Base-by-base conservation (phyloP, 306 rosid genomes). In the Cyamopsis tetragonoloba region DNA sequence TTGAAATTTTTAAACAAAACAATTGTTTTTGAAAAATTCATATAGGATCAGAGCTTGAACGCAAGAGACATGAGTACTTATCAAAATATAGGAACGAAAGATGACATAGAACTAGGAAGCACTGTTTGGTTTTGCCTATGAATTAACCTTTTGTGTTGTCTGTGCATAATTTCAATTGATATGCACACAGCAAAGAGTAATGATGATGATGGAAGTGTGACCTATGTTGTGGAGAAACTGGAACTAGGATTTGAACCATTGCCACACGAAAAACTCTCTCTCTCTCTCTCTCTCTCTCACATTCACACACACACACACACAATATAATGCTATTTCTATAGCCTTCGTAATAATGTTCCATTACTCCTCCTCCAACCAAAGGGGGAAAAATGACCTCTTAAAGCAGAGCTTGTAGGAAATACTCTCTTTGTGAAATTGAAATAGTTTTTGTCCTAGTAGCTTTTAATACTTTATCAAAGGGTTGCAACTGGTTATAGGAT, bases 261-360 rank as follows among this genome's bases (percentile, higher is more conserved):
- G 60, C 60, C 10, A 70, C 81, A 80, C 68, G 76, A 35, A 64
- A 75, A 63, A 69, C 19, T 4, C 41, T 75, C 70, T 63, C 71
- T 42, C 72, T 49, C 76, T n/a, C n/a, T n/a, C n/a, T n/a, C n/a
- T n/a, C n/a, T n/a, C n/a, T n/a, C n/a, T n/a, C n/a, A n/a, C n/a
- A n/a, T n/a, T n/a, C n/a, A n/a, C n/a, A n/a, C n/a, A n/a, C n/a
- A n/a, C n/a, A n/a, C n/a, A n/a, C n/a, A n/a, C n/a, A n/a, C n/a
- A n/a, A n/a, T n/a, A n/a, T n/a, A n/a, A 79, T 79, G 79, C 80
- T 68, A 62, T 74, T n/a, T 74, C 77, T 46, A 68, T 70, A 77
- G 46, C 62, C 79, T 67, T 68, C 3, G 32, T 35, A 56, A 64
- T 35, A 56, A 64, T 68, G 49, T 62, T 73, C 47, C 68, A 67